Conservation (phyloP, 306 rosid species). For the Castanospermum australe region DNA sequence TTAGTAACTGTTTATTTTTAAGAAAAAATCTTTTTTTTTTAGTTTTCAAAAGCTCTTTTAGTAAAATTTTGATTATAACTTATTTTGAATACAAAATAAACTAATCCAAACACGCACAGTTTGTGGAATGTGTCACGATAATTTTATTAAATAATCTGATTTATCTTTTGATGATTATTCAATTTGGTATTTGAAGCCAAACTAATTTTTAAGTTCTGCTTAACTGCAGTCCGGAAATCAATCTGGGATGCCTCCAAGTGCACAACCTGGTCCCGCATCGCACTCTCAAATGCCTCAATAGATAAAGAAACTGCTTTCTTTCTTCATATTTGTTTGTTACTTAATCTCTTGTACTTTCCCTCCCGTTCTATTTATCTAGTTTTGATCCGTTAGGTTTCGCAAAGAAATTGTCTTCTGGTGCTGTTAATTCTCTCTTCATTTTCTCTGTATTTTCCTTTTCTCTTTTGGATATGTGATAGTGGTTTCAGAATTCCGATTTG, state of each 20-base stretch:
- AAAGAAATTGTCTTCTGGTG: conserved; percentile 5
- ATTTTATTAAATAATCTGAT: not conserved
- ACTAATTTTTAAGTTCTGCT: conserved; percentile 9
- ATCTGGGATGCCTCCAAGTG: conserved; percentile 71
- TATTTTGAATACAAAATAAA: not conserved
- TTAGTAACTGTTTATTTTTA: no score
- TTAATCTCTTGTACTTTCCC: conserved; percentile 2
- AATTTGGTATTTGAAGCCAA: not conserved
- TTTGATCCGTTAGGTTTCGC: not conserved
- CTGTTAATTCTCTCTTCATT: not conserved
- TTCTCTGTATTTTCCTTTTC: not conserved
- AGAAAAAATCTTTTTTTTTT: no score
- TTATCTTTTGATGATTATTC: not conserved
- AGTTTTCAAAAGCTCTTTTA: no score
- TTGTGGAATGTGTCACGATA: not conserved
- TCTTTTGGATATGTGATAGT: not conserved
- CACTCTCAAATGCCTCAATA: conserved; percentile 71
- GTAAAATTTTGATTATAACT: no score
- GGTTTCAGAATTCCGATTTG: not conserved
- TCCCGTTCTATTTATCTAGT: not conserved
- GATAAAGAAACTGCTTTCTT: conserved; percentile 25
- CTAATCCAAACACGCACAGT: not conserved
- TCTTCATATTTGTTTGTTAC: not conserved
- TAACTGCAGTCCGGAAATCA: conserved; percentile 69
- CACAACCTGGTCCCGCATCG: conserved; percentile 47